phyloP scores from a whole-genome alignment of 1,284 basidiomycete genomes.

The Cryptococcus jaspeensis region DNA sequence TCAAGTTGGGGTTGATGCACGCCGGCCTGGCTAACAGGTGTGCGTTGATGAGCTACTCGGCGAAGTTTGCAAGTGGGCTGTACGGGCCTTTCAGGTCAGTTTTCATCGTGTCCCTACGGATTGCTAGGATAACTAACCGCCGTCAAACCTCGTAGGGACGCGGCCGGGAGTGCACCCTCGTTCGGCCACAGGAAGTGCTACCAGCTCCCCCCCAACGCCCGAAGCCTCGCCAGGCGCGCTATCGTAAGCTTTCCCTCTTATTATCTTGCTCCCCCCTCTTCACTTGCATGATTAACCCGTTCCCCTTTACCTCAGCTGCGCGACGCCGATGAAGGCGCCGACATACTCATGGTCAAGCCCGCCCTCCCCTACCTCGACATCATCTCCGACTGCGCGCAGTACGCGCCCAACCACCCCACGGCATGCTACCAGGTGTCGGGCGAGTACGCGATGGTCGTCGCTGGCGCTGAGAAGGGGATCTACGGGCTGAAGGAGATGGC shows the following conservation, averaged over 20 bases:
- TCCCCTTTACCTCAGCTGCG: constrained; percentile 62
- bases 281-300: background rate
- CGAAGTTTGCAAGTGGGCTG: constrained; percentile 94
- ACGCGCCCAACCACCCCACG: constrained; percentile 81
- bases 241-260: constrained; percentile 66
- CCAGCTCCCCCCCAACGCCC: constrained; percentile 84
- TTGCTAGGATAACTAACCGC: background rate
- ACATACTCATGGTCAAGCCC: constrained; percentile 99
- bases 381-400: constrained; percentile 78
- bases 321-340: constrained; percentile 90
- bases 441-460: constrained; percentile 95
- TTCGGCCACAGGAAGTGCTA: constrained; percentile 98
- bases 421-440: constrained; percentile 97
- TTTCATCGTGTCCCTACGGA: background rate
- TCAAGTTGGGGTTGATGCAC: constrained; percentile 82
- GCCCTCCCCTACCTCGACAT: constrained; percentile 95
- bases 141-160: constrained; percentile 63
- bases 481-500: constrained; percentile 91
- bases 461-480: constrained; percentile 87
- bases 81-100: constrained; percentile 94
- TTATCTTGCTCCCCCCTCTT: too few species aligned
- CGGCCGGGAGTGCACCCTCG: constrained; percentile 88
- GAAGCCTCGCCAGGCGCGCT: constrained; percentile 88
- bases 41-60: constrained; percentile 96
- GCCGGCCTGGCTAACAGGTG: constrained; percentile 79